These are phyloP conservation scores for Eucalyptus cloeziana DNA, from an alignment of 345 rosid species.

Conservation along the genomic window DNA sequence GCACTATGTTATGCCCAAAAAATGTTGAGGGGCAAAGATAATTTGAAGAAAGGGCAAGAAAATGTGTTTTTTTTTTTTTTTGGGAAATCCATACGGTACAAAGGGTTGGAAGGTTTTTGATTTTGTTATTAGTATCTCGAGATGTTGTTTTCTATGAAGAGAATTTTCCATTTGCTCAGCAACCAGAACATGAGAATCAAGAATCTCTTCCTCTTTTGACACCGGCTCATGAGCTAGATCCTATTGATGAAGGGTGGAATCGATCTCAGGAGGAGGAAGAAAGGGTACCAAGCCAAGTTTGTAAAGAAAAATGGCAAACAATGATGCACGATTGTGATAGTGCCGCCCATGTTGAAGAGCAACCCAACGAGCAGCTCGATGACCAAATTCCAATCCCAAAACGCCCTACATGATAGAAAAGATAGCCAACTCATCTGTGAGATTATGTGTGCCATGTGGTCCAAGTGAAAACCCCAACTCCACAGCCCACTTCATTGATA, in stretches of 20 bases:
- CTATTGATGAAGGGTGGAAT: background rate
- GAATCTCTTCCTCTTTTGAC: background rate
- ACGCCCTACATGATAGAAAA: fast-evolving
- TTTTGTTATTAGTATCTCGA: no score
- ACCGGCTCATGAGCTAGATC: background rate
- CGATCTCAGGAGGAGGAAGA: background rate
- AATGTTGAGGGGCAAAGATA: no score
- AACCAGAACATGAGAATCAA: background rate
- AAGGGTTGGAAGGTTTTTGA: no score
- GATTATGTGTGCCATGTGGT: no score
- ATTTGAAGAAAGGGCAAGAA: no score
- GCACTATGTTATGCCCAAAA: no score
- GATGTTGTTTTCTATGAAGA: no score
- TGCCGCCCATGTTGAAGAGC: background rate
- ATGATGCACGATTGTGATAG: background rate
- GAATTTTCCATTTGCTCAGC: no score
- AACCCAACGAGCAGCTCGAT: background rate
- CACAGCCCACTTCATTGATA: no score
- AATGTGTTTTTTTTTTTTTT: no score
- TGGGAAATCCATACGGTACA: no score
- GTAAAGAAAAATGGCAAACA: background rate
- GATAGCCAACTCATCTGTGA: background rate
- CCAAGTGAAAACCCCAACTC: no score
- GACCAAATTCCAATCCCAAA: background rate
- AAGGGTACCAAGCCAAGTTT: background rate